phyloP scores from a whole-genome alignment of 352 stramenopile species.

The Aphanomyces euteiches region DNA sequence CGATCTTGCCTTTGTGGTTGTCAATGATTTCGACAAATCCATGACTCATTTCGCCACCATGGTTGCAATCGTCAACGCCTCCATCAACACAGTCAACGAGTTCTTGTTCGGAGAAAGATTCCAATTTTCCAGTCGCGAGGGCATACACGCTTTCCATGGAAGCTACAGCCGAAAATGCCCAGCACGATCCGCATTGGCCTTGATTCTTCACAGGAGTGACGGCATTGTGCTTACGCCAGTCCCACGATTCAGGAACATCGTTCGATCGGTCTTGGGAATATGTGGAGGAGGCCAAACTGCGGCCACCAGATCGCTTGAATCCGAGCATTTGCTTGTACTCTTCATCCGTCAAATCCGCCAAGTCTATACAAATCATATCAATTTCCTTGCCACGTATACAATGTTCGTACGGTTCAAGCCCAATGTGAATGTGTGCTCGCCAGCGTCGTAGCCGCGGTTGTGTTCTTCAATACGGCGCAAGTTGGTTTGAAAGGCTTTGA shows the following conservation, averaged over 20 bases:
- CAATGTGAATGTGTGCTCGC: conserved; percentile 24
- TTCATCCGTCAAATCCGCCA: conserved; percentile 43
- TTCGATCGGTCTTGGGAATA: conserved; percentile 15
- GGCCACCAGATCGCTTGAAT: conserved; percentile 35
- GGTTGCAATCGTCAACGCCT: conserved; percentile 41
- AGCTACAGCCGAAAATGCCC: conserved; percentile 87
- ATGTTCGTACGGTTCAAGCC: conserved; percentile 32
- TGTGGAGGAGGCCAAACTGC: conserved; percentile 31
- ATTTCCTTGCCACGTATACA: not conserved
- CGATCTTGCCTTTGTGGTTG: conserved; percentile 43
- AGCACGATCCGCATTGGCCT: conserved; percentile 94
- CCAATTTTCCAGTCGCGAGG: conserved; percentile 45
- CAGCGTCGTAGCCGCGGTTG: conserved; percentile 18
- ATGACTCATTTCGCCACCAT: conserved; percentile 44
- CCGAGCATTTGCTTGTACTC: conserved; percentile 44
- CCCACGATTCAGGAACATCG: conserved; percentile 39
- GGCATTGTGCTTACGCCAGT: conserved; percentile 58
- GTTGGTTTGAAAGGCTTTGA: conserved; percentile 27
- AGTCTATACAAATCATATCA: conserved; percentile 26
- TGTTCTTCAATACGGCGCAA: conserved; percentile 27
- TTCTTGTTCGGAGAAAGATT: conserved; percentile 50
- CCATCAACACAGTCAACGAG: conserved; percentile 44
- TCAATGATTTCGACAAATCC: conserved; percentile 45
- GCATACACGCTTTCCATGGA: conserved; percentile 39
- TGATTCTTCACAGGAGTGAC: conserved; percentile 94